Percentiles rank a stretch among this genome's conserved stretches.
These are phyloP conservation scores for Puccinia coronata DNA, from an alignment of 1,284 basidiomycete genomes.

Conservation along the genomic window DNA sequence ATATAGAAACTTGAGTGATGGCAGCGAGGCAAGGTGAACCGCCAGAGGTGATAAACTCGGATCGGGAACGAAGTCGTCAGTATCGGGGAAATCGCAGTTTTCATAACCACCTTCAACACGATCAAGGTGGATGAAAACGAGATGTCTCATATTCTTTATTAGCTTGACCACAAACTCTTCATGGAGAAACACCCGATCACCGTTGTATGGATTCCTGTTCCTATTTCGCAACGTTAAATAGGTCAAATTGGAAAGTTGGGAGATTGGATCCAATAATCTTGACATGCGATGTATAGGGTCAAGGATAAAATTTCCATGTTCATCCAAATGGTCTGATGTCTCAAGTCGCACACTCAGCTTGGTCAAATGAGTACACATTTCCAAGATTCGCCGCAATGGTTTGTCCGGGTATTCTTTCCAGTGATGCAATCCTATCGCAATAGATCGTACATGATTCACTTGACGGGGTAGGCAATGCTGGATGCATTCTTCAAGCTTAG, in stretches of 20 bases:
- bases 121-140: too few relatives aligned
- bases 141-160: background rate
- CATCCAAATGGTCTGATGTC: background rate
- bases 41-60: background rate
- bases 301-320: background rate
- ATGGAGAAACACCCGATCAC: background rate
- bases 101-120: background rate
- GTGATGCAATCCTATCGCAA: background rate
- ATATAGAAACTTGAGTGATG: background rate
- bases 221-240: background rate
- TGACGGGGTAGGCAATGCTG: background rate
- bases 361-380: background rate
- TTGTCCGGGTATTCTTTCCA: background rate
- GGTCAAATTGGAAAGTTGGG: constrained; percentile 11
- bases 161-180: background rate
- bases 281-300: background rate
- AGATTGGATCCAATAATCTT: background rate
- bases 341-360: background rate
- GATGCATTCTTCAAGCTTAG: background rate
- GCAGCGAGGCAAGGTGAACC: background rate
- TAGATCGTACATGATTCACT: background rate
- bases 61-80: too few relatives aligned
- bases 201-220: background rate
- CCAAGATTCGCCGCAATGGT: background rate
- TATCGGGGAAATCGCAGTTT: constrained; percentile 3